Evolutionary conservation across 371 early-diverging fungal species (phyloP).

Genomic region (Rhizopus arrhizus): DNA sequence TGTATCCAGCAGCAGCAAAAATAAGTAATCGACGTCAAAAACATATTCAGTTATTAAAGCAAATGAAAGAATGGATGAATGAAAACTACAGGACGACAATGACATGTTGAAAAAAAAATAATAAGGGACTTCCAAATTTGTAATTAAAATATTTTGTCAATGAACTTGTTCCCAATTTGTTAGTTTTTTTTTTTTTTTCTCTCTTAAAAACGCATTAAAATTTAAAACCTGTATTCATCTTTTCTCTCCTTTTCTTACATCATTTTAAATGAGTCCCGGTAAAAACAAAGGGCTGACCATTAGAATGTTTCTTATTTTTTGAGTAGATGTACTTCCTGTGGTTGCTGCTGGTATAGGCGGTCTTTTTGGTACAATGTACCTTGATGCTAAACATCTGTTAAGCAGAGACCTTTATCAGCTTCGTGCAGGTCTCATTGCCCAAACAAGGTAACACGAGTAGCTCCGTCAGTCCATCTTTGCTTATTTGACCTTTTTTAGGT

Average conservation of each 20-base stretch:
- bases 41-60: conserved; percentile 18
- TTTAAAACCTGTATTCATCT: no score
- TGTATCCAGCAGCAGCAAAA: background rate
- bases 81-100: conserved; percentile 13
- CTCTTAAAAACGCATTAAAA: background rate
- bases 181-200: background rate
- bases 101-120: background rate
- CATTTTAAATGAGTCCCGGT: background rate
- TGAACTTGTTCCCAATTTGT: background rate
- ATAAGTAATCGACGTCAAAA: background rate
- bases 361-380: conserved; percentile 35
- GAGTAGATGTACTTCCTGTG: conserved; percentile 17
- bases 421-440: conserved; percentile 7
- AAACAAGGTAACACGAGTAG: background rate
- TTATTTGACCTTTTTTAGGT: conserved; percentile 8
- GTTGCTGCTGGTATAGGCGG: conserved; percentile 29
- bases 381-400: conserved; percentile 29
- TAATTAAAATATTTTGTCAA: conserved; percentile 4
- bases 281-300: background rate
- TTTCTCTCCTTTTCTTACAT: background rate
- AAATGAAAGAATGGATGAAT: conserved; percentile 25
- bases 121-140: background rate
- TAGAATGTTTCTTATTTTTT: background rate
- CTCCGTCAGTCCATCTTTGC: background rate
- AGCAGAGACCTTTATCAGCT: conserved; percentile 32